A percentile compares a stretch with the other conserved stretches of the same genome.
Conservation (phyloP, 306 rosid genomes). For the Abrus pulchellus region DNA sequence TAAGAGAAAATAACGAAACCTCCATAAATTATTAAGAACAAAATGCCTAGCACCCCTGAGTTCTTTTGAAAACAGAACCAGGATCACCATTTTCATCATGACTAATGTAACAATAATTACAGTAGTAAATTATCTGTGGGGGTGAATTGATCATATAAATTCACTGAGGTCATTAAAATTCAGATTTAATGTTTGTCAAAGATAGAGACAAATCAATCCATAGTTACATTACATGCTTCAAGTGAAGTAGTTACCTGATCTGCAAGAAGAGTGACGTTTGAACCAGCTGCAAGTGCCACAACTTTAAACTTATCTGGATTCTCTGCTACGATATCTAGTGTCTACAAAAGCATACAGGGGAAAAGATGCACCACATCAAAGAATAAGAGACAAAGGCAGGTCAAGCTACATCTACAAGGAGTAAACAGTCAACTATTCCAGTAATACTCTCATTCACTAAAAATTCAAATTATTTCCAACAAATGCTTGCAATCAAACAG, state of each 20-base stretch:
- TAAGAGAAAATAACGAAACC: neutral
- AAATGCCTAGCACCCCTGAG: neutral
- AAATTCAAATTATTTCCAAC: neutral
- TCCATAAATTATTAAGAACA: slow-evolving; percentile 18
- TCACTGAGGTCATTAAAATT: slow-evolving; percentile 10
- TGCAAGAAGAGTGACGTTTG: slow-evolving; percentile 90
- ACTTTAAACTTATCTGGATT: slow-evolving; percentile 90
- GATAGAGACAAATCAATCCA: slow-evolving; percentile 30
- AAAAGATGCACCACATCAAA: slow-evolving; percentile 31
- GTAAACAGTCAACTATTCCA: slow-evolving; percentile 27
- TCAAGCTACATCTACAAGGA: slow-evolving; percentile 26
- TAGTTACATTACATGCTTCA: slow-evolving; percentile 29
- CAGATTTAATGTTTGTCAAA: neutral
- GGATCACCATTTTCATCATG: neutral
- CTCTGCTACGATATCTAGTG: slow-evolving; percentile 97
- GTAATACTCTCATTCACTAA: slow-evolving; percentile 26
- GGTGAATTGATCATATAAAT: slow-evolving; percentile 27
- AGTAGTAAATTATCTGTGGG: neutral
- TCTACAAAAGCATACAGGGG: slow-evolving; percentile 65
- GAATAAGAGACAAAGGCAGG: slow-evolving; percentile 23
- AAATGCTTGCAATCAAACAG: slow-evolving; percentile 32
- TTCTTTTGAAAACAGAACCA: slow-evolving; percentile 6
- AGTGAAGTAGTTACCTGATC: slow-evolving; percentile 77
- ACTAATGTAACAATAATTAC: slow-evolving; percentile 3
- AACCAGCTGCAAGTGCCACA: slow-evolving; percentile 98